These are phyloP conservation scores for Yamadazyma dendronema DNA, from an alignment of 1,139 yeast genomes.

Conservation along the genomic window DNA sequence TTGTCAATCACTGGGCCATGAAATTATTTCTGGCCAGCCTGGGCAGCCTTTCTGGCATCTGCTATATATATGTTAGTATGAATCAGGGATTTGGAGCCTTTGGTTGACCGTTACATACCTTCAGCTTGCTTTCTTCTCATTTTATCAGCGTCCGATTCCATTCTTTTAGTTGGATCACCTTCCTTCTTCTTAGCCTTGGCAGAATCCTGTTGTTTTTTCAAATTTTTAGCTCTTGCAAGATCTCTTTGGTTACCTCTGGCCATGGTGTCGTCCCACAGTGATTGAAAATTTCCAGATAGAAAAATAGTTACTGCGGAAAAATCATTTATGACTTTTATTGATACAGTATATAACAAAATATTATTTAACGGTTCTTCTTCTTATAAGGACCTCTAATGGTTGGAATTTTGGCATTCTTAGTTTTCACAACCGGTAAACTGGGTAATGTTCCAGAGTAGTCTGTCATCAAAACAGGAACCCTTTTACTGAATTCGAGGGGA, in stretches of 20 bases:
- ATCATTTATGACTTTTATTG: not conserved
- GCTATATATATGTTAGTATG: constrained; percentile 31
- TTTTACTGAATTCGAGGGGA: constrained; percentile 36
- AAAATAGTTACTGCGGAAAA: not conserved
- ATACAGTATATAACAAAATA: not conserved
- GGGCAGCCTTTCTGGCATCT: constrained; percentile 54
- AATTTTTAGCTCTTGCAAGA: constrained; percentile 83
- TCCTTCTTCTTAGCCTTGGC: constrained; percentile 62
- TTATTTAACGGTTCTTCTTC: constrained; percentile 22
- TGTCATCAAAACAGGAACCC: constrained; percentile 67
- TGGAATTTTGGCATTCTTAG: constrained; percentile 34
- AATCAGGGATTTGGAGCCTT: not conserved
- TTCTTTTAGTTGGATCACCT: constrained; percentile 82
- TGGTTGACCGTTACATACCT: constrained; percentile 47
- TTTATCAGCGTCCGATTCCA: constrained; percentile 85
- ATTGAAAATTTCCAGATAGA: not conserved
- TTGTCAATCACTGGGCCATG: not conserved
- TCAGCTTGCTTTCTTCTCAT: constrained; percentile 85
- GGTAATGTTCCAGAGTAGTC: constrained; percentile 83
- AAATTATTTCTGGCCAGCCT: not conserved
- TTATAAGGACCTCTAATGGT: constrained; percentile 42
- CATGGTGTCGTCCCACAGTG: constrained; percentile 40
- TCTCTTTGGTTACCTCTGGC: constrained; percentile 98
- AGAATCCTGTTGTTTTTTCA: constrained; percentile 70
- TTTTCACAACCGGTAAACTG: constrained; percentile 38